Conservation (phyloP, 176 grass and related monocot genomes). For the Bonia amplexicaulis region DNA sequence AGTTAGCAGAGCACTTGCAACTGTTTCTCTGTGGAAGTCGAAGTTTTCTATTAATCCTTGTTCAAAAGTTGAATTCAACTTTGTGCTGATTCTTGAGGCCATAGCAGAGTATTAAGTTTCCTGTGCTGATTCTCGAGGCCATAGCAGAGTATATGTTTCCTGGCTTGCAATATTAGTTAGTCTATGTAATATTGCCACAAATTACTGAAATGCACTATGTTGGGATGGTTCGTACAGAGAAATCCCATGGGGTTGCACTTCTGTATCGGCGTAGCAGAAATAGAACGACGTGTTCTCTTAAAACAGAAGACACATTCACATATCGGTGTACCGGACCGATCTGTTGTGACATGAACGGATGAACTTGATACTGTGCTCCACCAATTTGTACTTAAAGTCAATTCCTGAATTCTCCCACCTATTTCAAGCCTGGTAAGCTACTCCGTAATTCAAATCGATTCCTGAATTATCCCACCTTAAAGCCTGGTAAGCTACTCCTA, state of each 20-base stretch:
- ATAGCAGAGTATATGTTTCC: background rate
- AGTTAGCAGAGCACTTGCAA: constrained; percentile 7
- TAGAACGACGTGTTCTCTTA: background rate
- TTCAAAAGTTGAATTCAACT: background rate
- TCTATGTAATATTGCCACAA: background rate
- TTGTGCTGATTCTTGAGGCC: background rate
- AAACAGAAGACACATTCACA: background rate
- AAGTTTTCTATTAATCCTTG: background rate
- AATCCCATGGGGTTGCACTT: background rate
- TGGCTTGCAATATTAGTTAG: background rate
- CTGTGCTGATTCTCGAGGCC: background rate
- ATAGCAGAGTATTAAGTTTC: background rate
- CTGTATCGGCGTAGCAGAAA: background rate
- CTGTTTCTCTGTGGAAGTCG: constrained; percentile 17
- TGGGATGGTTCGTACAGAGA: background rate
- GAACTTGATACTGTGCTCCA: background rate
- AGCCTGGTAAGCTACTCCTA: too few species aligned
- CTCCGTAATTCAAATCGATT: too few species aligned
- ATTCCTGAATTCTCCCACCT: too few species aligned
- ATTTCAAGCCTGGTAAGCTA: too few species aligned
- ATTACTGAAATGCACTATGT: background rate
- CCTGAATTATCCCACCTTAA: too few species aligned
- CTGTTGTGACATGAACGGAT: background rate
- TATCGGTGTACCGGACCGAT: background rate
- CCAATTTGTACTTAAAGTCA: too few species aligned